Percentiles rank a stretch among this genome's conserved stretches.
These are phyloP conservation scores for Cokeromyces recurvatus DNA, from an alignment of 371 early-diverging fungal species.

Conservation along the genomic window DNA sequence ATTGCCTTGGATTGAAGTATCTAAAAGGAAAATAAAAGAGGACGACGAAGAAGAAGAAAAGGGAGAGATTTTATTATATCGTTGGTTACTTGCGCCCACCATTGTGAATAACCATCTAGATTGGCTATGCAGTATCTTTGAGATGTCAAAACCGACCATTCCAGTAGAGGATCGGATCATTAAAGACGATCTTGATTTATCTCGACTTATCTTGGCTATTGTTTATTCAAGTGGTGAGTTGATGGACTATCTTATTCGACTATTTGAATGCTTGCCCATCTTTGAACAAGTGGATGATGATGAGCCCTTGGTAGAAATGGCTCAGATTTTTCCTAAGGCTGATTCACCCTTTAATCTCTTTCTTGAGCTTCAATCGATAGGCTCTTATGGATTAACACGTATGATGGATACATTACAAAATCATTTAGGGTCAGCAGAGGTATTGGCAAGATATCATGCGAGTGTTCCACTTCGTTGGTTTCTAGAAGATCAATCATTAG, in stretches of 20 bases:
- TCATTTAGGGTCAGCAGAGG: constrained; percentile 63
- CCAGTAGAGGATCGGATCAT: constrained; percentile 54
- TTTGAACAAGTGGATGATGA: constrained; percentile 33
- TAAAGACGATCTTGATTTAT: constrained; percentile 51
- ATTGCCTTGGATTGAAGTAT: constrained; percentile 55
- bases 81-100: constrained; percentile 36
- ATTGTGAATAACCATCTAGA: constrained; percentile 35
- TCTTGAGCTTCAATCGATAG: constrained; percentile 43
- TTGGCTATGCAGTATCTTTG: constrained; percentile 51
- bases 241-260: constrained; percentile 47
- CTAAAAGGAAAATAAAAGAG: constrained; percentile 11
- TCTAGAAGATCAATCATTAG: constrained; percentile 39
- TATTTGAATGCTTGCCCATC: constrained; percentile 63
- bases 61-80: constrained; percentile 30
- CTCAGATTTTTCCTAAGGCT: constrained; percentile 8
- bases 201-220: constrained; percentile 51
- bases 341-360: constrained; percentile 29
- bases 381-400: constrained; percentile 43
- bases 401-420: constrained; percentile 62
- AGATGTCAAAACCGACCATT: constrained; percentile 55
- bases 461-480: constrained; percentile 60
- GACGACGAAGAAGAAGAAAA: constrained; percentile 14
- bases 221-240: constrained; percentile 47
- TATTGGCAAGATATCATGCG: constrained; percentile 58
- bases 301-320: constrained; percentile 22